phyloP scores from a whole-genome alignment of 2,329 filamentous ascomycete genomes.

The Nothophaeocryptopus gaeumannii region DNA sequence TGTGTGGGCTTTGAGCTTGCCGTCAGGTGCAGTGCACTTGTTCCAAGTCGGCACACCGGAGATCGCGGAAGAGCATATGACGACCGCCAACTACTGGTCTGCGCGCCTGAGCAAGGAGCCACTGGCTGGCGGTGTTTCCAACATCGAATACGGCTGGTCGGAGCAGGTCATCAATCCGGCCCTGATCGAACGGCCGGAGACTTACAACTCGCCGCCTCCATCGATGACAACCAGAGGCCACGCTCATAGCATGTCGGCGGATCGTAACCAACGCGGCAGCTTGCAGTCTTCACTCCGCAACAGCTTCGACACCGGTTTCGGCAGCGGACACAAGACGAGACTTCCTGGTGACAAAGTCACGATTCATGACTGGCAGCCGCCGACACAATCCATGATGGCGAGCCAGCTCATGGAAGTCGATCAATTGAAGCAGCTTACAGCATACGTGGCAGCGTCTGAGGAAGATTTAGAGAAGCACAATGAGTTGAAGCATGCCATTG shows the following conservation, averaged over 20 bases:
- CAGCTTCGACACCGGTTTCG: conserved; percentile 54
- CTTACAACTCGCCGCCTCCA: conserved; percentile 31
- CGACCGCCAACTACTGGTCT: conserved; percentile 96
- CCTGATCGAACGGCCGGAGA: conserved; percentile 35
- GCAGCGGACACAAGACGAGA: conserved; percentile 52
- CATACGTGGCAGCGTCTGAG: conserved; percentile 83
- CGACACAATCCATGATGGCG: conserved; percentile 84
- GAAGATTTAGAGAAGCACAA: conserved; percentile 84
- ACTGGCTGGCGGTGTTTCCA: conserved; percentile 86
- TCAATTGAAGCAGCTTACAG: conserved; percentile 70
- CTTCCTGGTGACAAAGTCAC: conserved; percentile 80
- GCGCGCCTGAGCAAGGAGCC: conserved; percentile 92
- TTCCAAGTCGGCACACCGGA: conserved; percentile 96
- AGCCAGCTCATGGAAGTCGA: conserved; percentile 75
- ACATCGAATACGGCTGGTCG: conserved; percentile 97
- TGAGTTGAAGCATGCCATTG: conserved; percentile 79
- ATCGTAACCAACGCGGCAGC: conserved; percentile 27
- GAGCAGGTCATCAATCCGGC: conserved; percentile 68
- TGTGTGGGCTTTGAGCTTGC: conserved; percentile 90
- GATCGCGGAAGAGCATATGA: conserved; percentile 91
- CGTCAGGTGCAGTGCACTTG: conserved; percentile 91
- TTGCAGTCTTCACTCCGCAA: conserved; percentile 55
- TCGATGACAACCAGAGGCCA: conserved; percentile 29
- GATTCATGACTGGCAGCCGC: conserved; percentile 85
- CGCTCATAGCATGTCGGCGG: conserved; percentile 27